Evolutionary conservation across 495 filamentous ascomycete genomes (phyloP).

Genomic region (Staphylotrichum tortipilum): DNA sequence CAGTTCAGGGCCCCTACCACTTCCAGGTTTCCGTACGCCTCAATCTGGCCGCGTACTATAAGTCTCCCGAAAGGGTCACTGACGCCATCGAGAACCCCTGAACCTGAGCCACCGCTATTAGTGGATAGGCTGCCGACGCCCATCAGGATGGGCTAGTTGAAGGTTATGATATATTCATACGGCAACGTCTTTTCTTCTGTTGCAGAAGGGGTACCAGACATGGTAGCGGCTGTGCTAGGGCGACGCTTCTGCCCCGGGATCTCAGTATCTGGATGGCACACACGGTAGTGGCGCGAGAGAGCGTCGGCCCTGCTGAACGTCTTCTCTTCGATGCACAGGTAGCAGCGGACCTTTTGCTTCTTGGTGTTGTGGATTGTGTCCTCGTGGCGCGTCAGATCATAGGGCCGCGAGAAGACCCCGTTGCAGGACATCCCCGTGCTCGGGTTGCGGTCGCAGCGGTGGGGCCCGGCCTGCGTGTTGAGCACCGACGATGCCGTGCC

Average conservation of each 20-base stretch:
- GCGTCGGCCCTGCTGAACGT: slow-evolving; percentile 89
- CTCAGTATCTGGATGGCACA: slow-evolving; percentile 79
- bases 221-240: too few relatives aligned
- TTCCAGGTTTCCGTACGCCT: too few relatives aligned
- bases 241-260: slow-evolving; percentile 59
- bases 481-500: slow-evolving; percentile 22
- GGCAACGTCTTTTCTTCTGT: too few relatives aligned
- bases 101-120: too few relatives aligned
- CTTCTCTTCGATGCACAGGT: slow-evolving; percentile 94
- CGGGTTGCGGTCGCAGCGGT: slow-evolving; percentile 70
- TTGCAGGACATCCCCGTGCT: slow-evolving; percentile 95
- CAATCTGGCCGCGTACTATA: too few relatives aligned
- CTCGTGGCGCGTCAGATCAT: slow-evolving; percentile 94
- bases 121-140: too few relatives aligned
- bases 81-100: too few relatives aligned
- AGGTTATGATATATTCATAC: too few relatives aligned
- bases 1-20: too few relatives aligned
- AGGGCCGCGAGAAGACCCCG: slow-evolving; percentile 90
- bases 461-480: slow-evolving; percentile 26
- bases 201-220: too few relatives aligned
- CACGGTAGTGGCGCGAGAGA: slow-evolving; percentile 83
- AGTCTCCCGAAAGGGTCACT: too few relatives aligned
- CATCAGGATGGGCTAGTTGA: too few relatives aligned
- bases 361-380: slow-evolving; percentile 93
- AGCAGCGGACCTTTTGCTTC: slow-evolving; percentile 93